Conservation (phyloP, 257 asterid genomes). For the Solanum tacnaense region DNA sequence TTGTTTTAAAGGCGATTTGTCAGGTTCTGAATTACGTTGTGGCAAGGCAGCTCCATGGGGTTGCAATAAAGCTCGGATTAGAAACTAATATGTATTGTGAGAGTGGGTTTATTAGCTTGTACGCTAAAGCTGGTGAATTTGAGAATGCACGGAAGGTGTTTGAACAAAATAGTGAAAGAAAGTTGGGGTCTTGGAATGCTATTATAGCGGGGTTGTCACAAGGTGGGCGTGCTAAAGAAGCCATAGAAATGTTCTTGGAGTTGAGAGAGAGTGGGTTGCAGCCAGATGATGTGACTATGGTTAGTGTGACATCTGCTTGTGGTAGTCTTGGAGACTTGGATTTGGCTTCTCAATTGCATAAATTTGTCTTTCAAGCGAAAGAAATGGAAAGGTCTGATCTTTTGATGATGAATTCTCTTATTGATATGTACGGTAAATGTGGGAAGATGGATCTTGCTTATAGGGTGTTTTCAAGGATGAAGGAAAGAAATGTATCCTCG, state of each 20-base stretch:
- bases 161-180: constrained; percentile 41
- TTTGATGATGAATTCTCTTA: constrained; percentile 66
- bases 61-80: constrained; percentile 39
- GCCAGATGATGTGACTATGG: constrained; percentile 85
- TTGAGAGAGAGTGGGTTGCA: constrained; percentile 45
- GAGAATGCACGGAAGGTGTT: constrained; percentile 57
- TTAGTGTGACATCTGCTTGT: constrained; percentile 66
- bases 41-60: constrained; percentile 39
- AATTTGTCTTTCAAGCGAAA: constrained; percentile 49
- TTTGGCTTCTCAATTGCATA: constrained; percentile 73
- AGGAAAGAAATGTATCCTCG: constrained; percentile 62
- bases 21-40: constrained; percentile 19
- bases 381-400: constrained; percentile 28
- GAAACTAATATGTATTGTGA: constrained; percentile 54
- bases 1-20: constrained; percentile 48
- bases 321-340: constrained; percentile 62
- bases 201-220: constrained; percentile 70
- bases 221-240: constrained; percentile 59
- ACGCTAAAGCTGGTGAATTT: constrained; percentile 36
- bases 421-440: constrained; percentile 87
- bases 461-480: constrained; percentile 49
- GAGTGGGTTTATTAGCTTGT: constrained; percentile 67
- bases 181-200: constrained; percentile 92
- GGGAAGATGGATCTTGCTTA: constrained; percentile 81
- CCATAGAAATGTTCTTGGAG: constrained; percentile 41